phyloP scores from a whole-genome alignment of 306 rosid species.

The Prunus fruticosa region DNA sequence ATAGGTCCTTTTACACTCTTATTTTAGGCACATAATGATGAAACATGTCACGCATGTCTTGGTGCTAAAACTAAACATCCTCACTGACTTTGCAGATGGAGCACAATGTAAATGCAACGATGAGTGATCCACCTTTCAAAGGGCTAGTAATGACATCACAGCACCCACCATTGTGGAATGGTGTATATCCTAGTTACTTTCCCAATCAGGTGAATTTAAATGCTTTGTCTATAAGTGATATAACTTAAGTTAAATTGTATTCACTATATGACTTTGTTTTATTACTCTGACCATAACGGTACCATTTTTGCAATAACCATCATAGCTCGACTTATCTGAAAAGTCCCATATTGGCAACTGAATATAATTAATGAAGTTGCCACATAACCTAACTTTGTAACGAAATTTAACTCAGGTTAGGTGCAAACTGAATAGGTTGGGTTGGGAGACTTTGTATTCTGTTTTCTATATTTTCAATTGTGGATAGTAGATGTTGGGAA shows the following conservation, averaged over 20 bases:
- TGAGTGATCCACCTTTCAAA: slow-evolving; percentile 51
- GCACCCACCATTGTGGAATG: slow-evolving; percentile 55
- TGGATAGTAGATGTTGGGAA: neutral
- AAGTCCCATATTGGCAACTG: neutral
- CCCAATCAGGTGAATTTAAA: slow-evolving; percentile 58
- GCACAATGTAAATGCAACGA: slow-evolving; percentile 40
- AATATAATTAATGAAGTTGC: neutral
- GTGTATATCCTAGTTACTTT: slow-evolving; percentile 57
- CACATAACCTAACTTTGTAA: neutral
- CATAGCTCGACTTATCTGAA: neutral
- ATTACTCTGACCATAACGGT: neutral
- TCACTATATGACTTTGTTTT: neutral
- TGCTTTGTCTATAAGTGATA: slow-evolving; percentile 7
- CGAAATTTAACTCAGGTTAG: neutral
- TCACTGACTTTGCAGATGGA: slow-evolving; percentile 59
- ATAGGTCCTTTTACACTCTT: neutral
- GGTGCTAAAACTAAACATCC: slow-evolving; percentile 1
- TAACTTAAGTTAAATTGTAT: neutral
- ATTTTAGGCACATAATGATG: slow-evolving; percentile 3
- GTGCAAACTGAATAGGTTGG: neutral
- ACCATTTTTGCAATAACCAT: neutral
- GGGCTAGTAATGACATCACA: slow-evolving; percentile 58
- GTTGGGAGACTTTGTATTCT: neutral
- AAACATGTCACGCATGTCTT: neutral
- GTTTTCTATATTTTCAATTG: neutral